Percentiles rank a stretch among this genome's conserved stretches.
Evolutionary conservation across 163 green algal genomes (phyloP).

Genomic region (Prototheca cutis): DNA sequence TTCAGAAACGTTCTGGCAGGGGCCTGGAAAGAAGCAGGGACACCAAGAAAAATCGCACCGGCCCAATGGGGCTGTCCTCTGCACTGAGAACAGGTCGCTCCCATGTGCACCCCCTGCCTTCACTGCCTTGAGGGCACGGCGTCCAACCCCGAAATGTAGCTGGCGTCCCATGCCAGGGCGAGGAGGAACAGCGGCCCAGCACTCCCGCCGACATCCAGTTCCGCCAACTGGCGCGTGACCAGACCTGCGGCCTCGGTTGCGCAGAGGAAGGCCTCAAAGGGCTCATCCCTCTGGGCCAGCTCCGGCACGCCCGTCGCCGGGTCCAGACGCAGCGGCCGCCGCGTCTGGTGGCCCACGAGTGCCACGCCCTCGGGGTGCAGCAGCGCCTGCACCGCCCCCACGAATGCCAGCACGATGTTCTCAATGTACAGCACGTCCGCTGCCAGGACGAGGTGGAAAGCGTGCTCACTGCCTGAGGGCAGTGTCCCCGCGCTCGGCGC

Average conservation of each 20-base stretch:
- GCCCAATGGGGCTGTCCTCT: too few relatives aligned
- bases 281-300: background rate
- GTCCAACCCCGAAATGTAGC: background rate
- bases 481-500: background rate
- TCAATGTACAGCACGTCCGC: conserved; percentile 21
- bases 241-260: background rate
- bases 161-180: background rate
- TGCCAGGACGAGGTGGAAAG: conserved; percentile 8
- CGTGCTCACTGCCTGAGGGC: background rate
- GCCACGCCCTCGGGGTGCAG: conserved; percentile 5
- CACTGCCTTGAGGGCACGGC: background rate
- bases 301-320: background rate
- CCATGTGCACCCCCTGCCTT: too few relatives aligned
- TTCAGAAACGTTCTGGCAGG: too few relatives aligned
- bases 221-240: background rate
- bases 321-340: background rate
- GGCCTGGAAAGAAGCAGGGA: too few relatives aligned
- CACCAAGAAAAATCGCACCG: too few relatives aligned
- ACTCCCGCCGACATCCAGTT: background rate
- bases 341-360: conserved; percentile 2
- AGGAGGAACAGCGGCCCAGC: conserved; percentile 1
- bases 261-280: background rate
- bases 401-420: conserved; percentile 8
- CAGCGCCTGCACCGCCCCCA: conserved; percentile 7
- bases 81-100: too few relatives aligned